Evolutionary conservation across 2,329 filamentous ascomycete genomes (phyloP).

Genomic region (Colletotrichum simmondsii): DNA sequence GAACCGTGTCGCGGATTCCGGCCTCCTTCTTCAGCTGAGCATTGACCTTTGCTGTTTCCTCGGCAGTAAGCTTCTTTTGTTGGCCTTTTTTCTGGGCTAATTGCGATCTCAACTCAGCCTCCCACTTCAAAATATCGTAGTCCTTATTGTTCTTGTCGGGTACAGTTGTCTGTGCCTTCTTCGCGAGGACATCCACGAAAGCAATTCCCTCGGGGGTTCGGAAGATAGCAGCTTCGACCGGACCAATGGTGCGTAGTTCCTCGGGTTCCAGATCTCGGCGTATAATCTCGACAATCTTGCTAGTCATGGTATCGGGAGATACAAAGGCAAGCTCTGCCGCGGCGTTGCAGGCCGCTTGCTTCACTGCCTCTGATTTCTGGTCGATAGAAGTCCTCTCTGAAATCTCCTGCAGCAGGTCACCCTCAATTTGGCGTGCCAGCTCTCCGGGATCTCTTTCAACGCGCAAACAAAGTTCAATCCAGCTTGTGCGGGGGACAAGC

Average conservation of each 20-base stretch:
- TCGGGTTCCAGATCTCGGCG: conserved; percentile 76
- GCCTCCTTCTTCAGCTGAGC: conserved; percentile 90
- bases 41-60: conserved; percentile 91
- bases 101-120: conserved; percentile 88
- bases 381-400: conserved; percentile 57
- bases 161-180: conserved; percentile 75
- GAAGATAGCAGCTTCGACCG: conserved; percentile 92
- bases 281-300: conserved; percentile 80
- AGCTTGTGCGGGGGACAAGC: conserved; percentile 80
- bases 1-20: conserved; percentile 79
- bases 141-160: conserved; percentile 94
- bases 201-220: conserved; percentile 88
- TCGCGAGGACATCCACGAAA: conserved; percentile 91
- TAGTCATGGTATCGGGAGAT: conserved; percentile 83
- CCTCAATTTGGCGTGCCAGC: conserved; percentile 73
- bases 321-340: conserved; percentile 95
- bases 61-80: conserved; percentile 88
- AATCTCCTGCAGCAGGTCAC: conserved; percentile 76
- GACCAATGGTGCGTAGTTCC: conserved; percentile 79
- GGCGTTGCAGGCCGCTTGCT: conserved; percentile 81
- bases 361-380: conserved; percentile 61
- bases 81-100: conserved; percentile 93
- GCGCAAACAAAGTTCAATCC: conserved; percentile 89
- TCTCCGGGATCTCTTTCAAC: conserved; percentile 85
- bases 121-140: conserved; percentile 97